These are phyloP conservation scores for Aspergillus pseudoviridinutans DNA, from an alignment of 2,329 filamentous ascomycete species.

Conservation along the genomic window DNA sequence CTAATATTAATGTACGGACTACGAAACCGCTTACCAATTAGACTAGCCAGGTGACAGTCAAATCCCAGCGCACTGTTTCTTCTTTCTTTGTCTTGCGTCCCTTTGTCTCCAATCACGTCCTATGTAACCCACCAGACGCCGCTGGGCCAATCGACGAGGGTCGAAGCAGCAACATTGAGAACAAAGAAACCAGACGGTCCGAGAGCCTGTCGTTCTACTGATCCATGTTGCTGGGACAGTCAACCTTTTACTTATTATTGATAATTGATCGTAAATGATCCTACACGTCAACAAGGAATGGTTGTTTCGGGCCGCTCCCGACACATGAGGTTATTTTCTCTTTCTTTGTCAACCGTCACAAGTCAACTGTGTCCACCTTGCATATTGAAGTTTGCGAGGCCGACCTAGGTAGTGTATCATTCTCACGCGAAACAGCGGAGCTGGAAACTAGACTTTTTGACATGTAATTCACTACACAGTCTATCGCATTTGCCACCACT, in stretches of 20 bases:
- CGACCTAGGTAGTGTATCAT: too few relatives aligned
- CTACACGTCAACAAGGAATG: slow-evolving; percentile 10
- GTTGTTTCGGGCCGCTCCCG: slow-evolving; percentile 17
- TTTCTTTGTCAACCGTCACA: not conserved
- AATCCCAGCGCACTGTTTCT: not conserved
- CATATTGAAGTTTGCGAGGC: not conserved
- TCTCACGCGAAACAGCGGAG: not conserved
- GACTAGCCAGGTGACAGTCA: not conserved
- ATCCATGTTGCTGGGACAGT: slow-evolving; percentile 14
- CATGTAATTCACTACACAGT: not conserved
- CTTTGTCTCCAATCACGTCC: not conserved
- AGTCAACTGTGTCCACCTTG: not conserved
- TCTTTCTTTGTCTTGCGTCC: not conserved
- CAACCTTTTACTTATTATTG: slow-evolving; percentile 7
- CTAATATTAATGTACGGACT: not conserved
- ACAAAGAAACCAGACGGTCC: slow-evolving; percentile 12
- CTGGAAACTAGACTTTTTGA: not conserved
- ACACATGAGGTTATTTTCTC: not conserved
- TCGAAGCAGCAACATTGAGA: not conserved
- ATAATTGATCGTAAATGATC: slow-evolving; percentile 5
- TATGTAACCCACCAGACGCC: not conserved
- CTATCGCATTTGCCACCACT: not conserved
- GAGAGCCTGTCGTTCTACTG: slow-evolving; percentile 10
- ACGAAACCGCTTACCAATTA: not conserved
- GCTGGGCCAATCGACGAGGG: not conserved